Conservation (phyloP, 768 basidiomycete genomes). For the Omphalotus guepiniiformis region DNA sequence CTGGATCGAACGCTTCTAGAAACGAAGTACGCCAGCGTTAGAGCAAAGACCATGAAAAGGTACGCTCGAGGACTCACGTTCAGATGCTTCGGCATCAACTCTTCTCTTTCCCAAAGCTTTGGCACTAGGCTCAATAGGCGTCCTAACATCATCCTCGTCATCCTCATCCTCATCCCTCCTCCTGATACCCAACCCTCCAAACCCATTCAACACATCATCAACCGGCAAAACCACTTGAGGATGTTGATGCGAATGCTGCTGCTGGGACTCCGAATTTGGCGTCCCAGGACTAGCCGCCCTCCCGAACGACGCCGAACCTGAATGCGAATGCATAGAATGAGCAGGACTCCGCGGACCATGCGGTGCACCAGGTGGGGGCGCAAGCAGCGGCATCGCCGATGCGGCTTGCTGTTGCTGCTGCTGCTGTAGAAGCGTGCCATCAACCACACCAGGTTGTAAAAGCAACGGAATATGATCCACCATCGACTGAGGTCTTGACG, state of each 20-base stretch:
- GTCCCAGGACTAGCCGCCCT: conserved; percentile 6
- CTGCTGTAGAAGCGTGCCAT: too few relatives aligned
- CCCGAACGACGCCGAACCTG: conserved; percentile 1
- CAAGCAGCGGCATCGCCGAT: too few relatives aligned
- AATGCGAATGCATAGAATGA: too few relatives aligned
- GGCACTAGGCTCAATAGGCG: conserved; percentile 65
- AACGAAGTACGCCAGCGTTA: neutral
- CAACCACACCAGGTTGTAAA: too few relatives aligned
- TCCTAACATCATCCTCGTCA: conserved; percentile 27
- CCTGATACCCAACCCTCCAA: neutral
- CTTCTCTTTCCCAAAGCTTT: conserved; percentile 87
- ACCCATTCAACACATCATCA: neutral
- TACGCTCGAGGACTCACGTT: conserved; percentile 46
- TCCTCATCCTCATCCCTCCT: conserved; percentile 8
- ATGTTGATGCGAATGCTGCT: conserved; percentile 1
- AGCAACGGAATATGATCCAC: too few relatives aligned
- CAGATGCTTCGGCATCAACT: conserved; percentile 50
- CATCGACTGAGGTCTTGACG: too few relatives aligned
- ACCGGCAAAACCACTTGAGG: neutral
- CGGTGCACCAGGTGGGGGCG: conserved; percentile 3
- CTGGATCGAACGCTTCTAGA: conserved; percentile 46
- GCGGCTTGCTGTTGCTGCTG: conserved; percentile 33
- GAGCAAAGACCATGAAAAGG: neutral
- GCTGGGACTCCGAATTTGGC: neutral
- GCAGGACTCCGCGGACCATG: conserved; percentile 8